These are phyloP conservation scores for Mortierella sp. DNA, from an alignment of 371 early-diverging fungal genomes.

Conservation along the genomic window DNA sequence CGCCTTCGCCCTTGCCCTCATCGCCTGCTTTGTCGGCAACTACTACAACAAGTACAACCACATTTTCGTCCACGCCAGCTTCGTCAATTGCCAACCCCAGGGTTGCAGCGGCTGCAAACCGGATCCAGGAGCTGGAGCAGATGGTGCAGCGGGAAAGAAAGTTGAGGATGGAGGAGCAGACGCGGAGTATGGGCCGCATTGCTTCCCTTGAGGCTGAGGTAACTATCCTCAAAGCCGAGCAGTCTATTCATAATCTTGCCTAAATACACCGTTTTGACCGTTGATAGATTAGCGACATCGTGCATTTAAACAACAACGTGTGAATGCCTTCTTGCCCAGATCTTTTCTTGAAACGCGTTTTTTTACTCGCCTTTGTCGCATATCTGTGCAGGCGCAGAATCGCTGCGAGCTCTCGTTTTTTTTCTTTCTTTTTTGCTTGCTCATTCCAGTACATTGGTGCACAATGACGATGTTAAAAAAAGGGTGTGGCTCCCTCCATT, in stretches of 20 bases:
- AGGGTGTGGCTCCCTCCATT: neutral
- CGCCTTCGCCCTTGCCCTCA: neutral
- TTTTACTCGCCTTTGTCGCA: neutral
- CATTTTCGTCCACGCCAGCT: constrained; percentile 22
- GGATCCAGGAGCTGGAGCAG: constrained; percentile 33
- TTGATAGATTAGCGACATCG: constrained; percentile 7
- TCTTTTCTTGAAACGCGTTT: neutral
- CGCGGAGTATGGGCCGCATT: constrained; percentile 45
- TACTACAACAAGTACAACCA: neutral
- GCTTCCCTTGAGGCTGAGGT: constrained; percentile 62
- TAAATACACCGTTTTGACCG: neutral
- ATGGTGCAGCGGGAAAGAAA: constrained; percentile 55
- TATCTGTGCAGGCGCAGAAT: neutral
- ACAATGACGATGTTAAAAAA: neutral
- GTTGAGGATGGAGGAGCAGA: constrained; percentile 55
- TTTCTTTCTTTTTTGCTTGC: neutral
- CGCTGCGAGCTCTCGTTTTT: neutral
- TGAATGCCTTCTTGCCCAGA: neutral
- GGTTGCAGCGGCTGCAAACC: constrained; percentile 22
- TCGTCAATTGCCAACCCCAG: neutral
- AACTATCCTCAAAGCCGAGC: constrained; percentile 56
- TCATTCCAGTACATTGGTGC: neutral
- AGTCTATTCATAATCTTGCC: constrained; percentile 27
- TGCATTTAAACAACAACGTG: no score
- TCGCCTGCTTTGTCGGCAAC: constrained; percentile 17